Evolutionary conservation across 768 basidiomycete species (phyloP), one percentile per base, ranked within the genome.

Genomic region (Calvatia gigantea): DNA sequence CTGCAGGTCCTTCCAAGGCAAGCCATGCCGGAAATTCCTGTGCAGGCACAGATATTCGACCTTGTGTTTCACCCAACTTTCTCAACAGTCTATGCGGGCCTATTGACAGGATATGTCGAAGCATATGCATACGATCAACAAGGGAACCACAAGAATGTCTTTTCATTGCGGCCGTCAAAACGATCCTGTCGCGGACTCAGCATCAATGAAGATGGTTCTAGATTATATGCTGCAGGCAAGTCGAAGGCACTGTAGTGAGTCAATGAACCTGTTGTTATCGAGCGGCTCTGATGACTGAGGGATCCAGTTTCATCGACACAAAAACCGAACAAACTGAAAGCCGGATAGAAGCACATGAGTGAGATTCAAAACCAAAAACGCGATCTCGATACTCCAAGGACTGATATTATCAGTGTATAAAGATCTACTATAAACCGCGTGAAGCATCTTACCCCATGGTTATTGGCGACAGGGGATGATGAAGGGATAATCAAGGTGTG

Each of bases 401-500:
- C 64, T 73, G 68, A 75, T 66, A 55, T 62, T 56, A 63, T 60
- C 62, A 76, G 67, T 65, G 62, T 66, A 51, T 64, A 54, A 67
- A 94, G 91, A 52, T 81, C 84, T 23, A 82, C 94, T 7, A 88
- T 98, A 59, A 97, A 96, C 67, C 89, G 94, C 57, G 81, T 97
- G 32, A 86, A 85, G 61, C 75, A 77, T 60, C 70, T 92, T 39
- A 79, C 82, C 61, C 82, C 87, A 4, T 82, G 89, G 68, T 70
- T 93, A 54, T 68, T 96, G 14, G 83, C 84, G 17, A 93, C 91
- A 6, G 95, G 95, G 15, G 95, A 97, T 67, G 95, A 98, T 65
- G 93, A 95, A 51, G 95, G 95, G 31, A 84, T 94, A 21, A 85
- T 98, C 68, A 96, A 96, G 80, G 93, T 91, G 48, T 48, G 75